These are phyloP conservation scores for Epichloe scottii DNA, from an alignment of 2,329 filamentous ascomycete species.

Conservation along the genomic window DNA sequence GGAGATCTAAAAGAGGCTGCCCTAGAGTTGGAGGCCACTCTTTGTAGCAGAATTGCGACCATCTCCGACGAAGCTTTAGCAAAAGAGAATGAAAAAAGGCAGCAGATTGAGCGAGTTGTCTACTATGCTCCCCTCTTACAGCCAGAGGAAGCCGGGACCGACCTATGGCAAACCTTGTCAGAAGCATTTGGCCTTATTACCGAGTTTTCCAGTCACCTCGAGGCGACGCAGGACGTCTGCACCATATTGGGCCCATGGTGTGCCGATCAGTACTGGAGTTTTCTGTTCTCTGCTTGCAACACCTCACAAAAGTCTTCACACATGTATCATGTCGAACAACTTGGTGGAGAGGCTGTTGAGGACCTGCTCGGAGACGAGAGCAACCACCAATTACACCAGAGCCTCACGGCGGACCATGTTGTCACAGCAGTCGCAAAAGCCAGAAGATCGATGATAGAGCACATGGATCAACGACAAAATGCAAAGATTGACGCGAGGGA, in stretches of 20 bases:
- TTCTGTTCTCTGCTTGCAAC: conserved; percentile 49
- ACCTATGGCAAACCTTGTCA: conserved; percentile 47
- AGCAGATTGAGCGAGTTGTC: conserved; percentile 37
- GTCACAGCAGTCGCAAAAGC: background rate
- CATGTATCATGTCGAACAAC: conserved; percentile 18
- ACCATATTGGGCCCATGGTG: conserved; percentile 71
- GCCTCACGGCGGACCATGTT: background rate
- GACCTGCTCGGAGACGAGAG: background rate
- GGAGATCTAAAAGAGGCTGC: conserved; percentile 57
- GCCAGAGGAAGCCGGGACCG: conserved; percentile 43
- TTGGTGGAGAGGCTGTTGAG: background rate
- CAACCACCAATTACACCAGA: background rate
- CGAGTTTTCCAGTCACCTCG: conserved; percentile 44
- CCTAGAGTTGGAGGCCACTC: conserved; percentile 57
- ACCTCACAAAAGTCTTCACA: conserved; percentile 44
- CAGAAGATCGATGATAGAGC: background rate
- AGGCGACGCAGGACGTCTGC: conserved; percentile 45
- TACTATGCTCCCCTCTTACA: conserved; percentile 31
- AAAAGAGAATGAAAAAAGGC: conserved; percentile 11
- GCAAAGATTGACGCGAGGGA: conserved; percentile 14
- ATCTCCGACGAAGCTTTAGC: conserved; percentile 29
- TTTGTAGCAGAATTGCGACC: conserved; percentile 77
- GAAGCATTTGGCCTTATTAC: conserved; percentile 26
- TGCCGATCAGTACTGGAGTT: conserved; percentile 66
- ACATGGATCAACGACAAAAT: background rate